Evolutionary conservation across 495 filamentous ascomycete genomes (phyloP), one percentile per base, ranked within the genome.

Genomic region (Penicillium crystallinum): DNA sequence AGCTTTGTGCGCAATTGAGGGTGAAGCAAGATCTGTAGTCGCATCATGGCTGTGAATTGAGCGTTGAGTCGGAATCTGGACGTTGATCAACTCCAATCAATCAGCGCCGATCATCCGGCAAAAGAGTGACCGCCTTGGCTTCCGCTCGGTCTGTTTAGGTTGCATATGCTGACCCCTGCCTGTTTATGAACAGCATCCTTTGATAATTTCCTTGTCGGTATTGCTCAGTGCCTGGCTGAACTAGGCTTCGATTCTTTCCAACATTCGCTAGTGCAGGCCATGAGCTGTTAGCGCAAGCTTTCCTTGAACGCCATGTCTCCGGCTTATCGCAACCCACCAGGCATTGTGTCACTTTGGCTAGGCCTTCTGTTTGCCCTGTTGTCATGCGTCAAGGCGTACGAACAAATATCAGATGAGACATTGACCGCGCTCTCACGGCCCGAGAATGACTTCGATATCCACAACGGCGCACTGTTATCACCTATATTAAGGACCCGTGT

Each of bases 401-500:
- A 83, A 30, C 71, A 77, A 30, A 71, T 96, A 47, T 89, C 91
- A 11, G 84, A 92, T 57, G 70, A 81, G 37, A 84, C 85, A 17
- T 76, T 97, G 12, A 73, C 70, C 33, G 64, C 68, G 33, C 72
- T 97, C 4, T 87, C 88, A 2, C 80, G 79, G 14, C 84, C 87
- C 1, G 81, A 79, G 48, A 54, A 78, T 27, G 91, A 96, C 73
- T 93, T 97, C 66, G 78, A 97, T 67, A 87, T 92, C 60, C 64
- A 85, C 40, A 77, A 72, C 45, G 88, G 90, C 48, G 71, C 77
- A 6, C 74, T 98, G 18, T 78, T 97, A n/a, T 75, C 91, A 1
- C 93, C 91, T 1, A 92, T 98, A 54, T 80, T 98, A n/a, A 82
- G 81, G 19, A 86, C 92, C 25, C 88, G 93, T 48, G 91, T 98